phyloP scores from a whole-genome alignment of 208 protist species.

The Trypanosomatidae sp. region DNA sequence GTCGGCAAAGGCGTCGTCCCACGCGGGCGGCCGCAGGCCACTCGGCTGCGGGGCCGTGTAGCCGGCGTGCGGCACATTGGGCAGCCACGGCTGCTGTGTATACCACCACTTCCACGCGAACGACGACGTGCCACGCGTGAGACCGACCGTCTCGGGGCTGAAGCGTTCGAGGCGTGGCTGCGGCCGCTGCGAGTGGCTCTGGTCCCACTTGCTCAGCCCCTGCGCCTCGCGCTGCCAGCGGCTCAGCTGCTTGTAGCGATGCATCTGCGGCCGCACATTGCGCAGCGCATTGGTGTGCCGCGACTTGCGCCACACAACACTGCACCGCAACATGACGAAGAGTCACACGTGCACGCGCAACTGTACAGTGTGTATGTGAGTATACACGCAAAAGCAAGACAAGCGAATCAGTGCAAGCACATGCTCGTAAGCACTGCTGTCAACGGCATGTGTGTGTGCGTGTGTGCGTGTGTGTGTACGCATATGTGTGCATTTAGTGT shows the following conservation, averaged over 20 bases:
- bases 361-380: too few species aligned
- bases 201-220: constrained; percentile 82
- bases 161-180: constrained; percentile 71
- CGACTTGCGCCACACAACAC: constrained; percentile 36
- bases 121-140: constrained; percentile 68
- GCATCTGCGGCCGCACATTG: constrained; percentile 62
- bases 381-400: too few species aligned
- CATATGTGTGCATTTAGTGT: too few species aligned
- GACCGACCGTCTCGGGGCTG: constrained; percentile 72
- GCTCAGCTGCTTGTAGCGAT: constrained; percentile 79
- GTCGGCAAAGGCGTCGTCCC: constrained; percentile 67
- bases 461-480: too few species aligned
- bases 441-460: too few species aligned
- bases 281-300: constrained; percentile 76
- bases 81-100: constrained; percentile 84
- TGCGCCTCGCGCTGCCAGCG: constrained; percentile 87
- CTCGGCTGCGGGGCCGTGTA: constrained; percentile 16
- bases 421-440: too few species aligned
- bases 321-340: constrained; percentile 5
- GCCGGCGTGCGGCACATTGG: constrained; percentile 56
- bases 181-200: constrained; percentile 74
- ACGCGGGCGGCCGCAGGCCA: constrained; percentile 42
- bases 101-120: constrained; percentile 87
- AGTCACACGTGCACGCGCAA: neutral
- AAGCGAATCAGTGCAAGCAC: too few species aligned